Percentiles rank a stretch among this genome's conserved stretches.
Conservation (phyloP, 2,329 filamentous ascomycete genomes). For the Fusarium coffeatum region DNA sequence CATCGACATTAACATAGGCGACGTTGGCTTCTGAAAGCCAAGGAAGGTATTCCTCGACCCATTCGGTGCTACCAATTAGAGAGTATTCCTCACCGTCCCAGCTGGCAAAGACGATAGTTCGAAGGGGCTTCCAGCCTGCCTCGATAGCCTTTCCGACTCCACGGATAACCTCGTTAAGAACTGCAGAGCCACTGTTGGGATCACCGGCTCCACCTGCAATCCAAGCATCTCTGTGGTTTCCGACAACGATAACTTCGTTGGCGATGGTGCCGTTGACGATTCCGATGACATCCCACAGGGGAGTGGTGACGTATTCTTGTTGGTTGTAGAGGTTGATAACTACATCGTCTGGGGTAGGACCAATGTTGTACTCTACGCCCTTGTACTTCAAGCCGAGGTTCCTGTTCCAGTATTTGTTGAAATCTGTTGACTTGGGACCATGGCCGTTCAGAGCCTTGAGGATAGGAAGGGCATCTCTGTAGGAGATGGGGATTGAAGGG, state of each 20-base stretch:
- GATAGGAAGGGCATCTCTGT: slow-evolving; percentile 84
- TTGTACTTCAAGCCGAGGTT: slow-evolving; percentile 81
- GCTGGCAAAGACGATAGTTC: slow-evolving; percentile 90
- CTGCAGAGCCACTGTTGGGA: slow-evolving; percentile 84
- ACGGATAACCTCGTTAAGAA: slow-evolving; percentile 81
- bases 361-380: slow-evolving; percentile 86
- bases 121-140: slow-evolving; percentile 70
- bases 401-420: slow-evolving; percentile 77
- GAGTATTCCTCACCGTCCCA: slow-evolving; percentile 90
- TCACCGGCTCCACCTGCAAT: slow-evolving; percentile 86
- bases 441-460: slow-evolving; percentile 91
- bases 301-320: slow-evolving; percentile 84
- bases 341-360: slow-evolving; percentile 79
- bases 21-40: slow-evolving; percentile 81
- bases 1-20: slow-evolving; percentile 88
- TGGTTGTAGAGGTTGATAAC: slow-evolving; percentile 80
- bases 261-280: slow-evolving; percentile 87
- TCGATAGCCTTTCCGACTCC: slow-evolving; percentile 78
- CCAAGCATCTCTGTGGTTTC: slow-evolving; percentile 95
- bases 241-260: slow-evolving; percentile 87
- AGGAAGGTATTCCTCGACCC: slow-evolving; percentile 89
- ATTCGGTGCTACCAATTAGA: slow-evolving; percentile 87
- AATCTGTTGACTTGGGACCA: slow-evolving; percentile 79
- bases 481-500: slow-evolving; percentile 91
- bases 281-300: slow-evolving; percentile 92